phyloP scores from a whole-genome alignment of 2,329 filamentous ascomycete species.

The Aspergillus arachidicola region DNA sequence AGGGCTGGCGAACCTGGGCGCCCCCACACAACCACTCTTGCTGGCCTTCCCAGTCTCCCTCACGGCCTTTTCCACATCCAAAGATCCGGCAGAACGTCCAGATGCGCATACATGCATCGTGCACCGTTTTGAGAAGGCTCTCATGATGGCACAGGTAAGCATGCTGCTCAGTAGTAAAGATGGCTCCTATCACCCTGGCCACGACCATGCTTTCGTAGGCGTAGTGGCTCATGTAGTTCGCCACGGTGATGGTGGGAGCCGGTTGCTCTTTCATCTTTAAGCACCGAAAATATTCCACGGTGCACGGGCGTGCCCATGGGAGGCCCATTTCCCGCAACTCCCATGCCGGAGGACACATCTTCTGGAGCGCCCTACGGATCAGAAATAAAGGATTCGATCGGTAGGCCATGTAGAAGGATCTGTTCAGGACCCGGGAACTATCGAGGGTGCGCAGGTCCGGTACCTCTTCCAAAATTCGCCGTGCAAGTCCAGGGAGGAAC shows the following conservation, averaged over 20 bases:
- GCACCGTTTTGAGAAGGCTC: neutral
- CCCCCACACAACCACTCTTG: neutral
- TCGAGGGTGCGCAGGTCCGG: neutral
- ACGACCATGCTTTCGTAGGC: neutral
- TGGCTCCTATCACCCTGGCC: neutral
- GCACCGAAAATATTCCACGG: neutral
- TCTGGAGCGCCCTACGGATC: neutral
- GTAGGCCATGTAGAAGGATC: neutral
- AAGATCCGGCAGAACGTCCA: constrained; percentile 9
- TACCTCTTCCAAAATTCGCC: neutral
- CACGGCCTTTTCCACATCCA: neutral
- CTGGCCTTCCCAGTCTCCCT: constrained; percentile 1
- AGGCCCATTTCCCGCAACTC: constrained; percentile 3
- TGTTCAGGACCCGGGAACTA: neutral
- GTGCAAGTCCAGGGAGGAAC: neutral
- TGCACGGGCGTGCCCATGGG: neutral
- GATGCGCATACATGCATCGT: neutral
- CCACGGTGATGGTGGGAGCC: neutral
- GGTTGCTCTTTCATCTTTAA: neutral
- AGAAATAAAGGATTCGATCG: neutral
- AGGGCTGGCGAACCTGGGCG: neutral
- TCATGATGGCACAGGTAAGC: neutral
- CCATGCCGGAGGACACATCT: constrained; percentile 1
- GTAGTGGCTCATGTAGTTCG: neutral
- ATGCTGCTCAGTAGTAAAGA: neutral